Evolutionary conservation across 306 rosid species (phyloP).

Genomic region (Cucumis hystrix): DNA sequence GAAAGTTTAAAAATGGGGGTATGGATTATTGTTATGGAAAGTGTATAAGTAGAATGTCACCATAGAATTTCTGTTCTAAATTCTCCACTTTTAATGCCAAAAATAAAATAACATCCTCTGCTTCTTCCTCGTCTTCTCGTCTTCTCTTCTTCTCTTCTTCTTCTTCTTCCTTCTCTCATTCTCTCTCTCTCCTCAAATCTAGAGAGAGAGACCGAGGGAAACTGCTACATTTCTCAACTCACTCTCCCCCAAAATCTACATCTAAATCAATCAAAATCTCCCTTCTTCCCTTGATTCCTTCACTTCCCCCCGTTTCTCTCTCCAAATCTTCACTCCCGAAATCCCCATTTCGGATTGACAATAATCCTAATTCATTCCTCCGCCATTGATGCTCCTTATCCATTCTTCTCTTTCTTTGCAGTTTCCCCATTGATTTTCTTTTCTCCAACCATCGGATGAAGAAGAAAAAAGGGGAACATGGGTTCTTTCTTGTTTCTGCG

Average conservation of each 20-base stretch:
- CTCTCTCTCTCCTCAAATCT: conserved; percentile 5
- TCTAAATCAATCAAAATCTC: too few relatives aligned
- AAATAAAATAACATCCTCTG: background rate
- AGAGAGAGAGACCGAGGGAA: conserved; percentile 1
- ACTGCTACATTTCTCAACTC: background rate
- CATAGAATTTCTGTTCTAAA: background rate
- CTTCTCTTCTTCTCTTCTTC: background rate
- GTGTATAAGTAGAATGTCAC: background rate
- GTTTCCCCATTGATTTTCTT: background rate
- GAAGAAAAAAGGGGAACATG: background rate
- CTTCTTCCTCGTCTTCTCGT: background rate
- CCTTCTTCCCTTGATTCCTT: too few relatives aligned
- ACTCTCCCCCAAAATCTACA: background rate
- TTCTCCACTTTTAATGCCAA: background rate
- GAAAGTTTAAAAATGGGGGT: background rate
- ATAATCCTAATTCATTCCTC: background rate
- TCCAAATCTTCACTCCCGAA: background rate
- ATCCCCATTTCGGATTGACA: background rate
- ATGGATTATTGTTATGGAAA: background rate
- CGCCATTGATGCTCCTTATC: background rate
- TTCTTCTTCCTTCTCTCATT: background rate
- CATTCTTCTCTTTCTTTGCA: background rate
- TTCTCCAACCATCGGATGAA: background rate
- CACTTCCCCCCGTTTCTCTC: background rate
- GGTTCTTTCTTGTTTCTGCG: background rate